Evolutionary conservation across 345 rosid genomes (phyloP), one percentile per base, ranked within the genome.

Genomic region (Melaleuca quinquenervia): DNA sequence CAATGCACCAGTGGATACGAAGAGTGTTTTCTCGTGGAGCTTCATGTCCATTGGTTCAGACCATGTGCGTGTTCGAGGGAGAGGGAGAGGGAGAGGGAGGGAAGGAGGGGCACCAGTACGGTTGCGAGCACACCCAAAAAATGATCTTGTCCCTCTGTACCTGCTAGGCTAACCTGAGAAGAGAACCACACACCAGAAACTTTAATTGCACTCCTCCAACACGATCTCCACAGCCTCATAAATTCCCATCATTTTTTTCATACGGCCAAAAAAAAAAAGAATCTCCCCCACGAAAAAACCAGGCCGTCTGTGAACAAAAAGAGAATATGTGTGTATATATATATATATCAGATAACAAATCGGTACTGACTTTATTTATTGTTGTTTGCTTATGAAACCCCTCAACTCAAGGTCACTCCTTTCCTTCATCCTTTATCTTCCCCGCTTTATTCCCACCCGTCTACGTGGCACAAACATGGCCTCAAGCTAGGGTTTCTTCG

Each of bases 151-250:
- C 52, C 86, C 84, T 51, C 86, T 85, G 85, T 88, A 90, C 89
- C 80, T 85, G 89, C 92, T 88, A 89, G 84, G 89, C 90, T 90
- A 87, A 91, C 87, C 91, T 90, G 89, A 89, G 92, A 91, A 91
- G 90, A 92, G 90, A 95, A 90, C 96, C 98, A 94, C 98, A 94
- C 90, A 90, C 86, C 87, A 84, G 76, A 84, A 82, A 62, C 85
- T 56, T 78, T 75, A 54, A 70, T 85, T 86, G 85, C 89, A 56
- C 84, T 56, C 82, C 85, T 84, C 87, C 58, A 80, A 13, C 53
- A 85, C 87, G 89, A 84, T 58, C 87, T 86, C 89, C 88, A 89
- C 90, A 88, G 91, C 96, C 96, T 92, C 94, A 92, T 84, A 92
- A 93, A 92, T 91, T 70, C 84, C 84, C 15, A n/a, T 82, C 50